A percentile compares a stretch with the other conserved stretches of the same genome.
phyloP scores from a whole-genome alignment of 1,139 yeast genomes.

The Suhomyces bolitotheri region DNA sequence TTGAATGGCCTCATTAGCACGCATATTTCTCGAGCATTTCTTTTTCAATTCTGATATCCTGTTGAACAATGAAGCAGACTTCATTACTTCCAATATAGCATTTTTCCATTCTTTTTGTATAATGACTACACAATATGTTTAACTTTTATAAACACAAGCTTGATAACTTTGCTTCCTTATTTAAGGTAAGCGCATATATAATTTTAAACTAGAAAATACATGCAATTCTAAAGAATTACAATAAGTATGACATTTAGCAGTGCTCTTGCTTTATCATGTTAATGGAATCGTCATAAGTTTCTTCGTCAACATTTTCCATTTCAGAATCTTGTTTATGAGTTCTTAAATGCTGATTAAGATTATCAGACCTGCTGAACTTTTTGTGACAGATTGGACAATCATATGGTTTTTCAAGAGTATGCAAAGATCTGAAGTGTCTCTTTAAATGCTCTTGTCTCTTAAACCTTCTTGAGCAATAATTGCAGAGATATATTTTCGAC shows the following conservation, averaged over 20 bases:
- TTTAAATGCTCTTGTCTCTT: slow-evolving; percentile 79
- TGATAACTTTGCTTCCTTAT: no score
- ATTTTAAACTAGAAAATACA: no score
- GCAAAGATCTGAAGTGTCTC: slow-evolving; percentile 73
- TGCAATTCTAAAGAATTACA: no score
- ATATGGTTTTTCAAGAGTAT: slow-evolving; percentile 74
- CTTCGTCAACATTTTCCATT: slow-evolving; percentile 7
- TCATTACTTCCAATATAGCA: no score
- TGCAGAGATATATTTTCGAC: slow-evolving; percentile 45
- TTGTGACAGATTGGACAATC: slow-evolving; percentile 70
- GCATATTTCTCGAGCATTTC: neutral
- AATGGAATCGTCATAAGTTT: neutral
- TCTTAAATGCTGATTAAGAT: slow-evolving; percentile 72
- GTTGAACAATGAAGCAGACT: no score
- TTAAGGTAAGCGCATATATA: no score
- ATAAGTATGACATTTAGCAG: no score
- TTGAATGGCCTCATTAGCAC: no score
- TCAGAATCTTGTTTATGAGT: slow-evolving; percentile 54
- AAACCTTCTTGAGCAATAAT: slow-evolving; percentile 61
- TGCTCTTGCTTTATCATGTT: slow-evolving; percentile 6
- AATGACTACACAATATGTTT: neutral
- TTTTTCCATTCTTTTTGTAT: no score
- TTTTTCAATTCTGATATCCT: slow-evolving; percentile 2
- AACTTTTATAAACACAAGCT: no score
- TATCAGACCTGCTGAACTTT: slow-evolving; percentile 74